These are phyloP conservation scores for Tylopilus cervinicoccineus DNA, from an alignment of 768 basidiomycete species.

Conservation along the genomic window DNA sequence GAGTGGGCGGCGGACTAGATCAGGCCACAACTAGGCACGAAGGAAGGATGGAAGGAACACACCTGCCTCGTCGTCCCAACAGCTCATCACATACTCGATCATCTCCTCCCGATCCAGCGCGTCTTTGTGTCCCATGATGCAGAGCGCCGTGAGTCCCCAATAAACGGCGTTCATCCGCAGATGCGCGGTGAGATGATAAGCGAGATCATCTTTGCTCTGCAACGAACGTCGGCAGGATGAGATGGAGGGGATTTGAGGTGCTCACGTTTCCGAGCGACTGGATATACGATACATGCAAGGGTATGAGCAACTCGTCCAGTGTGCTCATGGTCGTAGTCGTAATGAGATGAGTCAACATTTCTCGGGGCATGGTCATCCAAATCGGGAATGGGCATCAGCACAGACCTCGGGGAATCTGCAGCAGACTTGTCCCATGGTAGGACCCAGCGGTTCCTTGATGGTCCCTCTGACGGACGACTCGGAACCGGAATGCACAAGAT, in stretches of 20 bases:
- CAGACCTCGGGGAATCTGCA: too few species aligned
- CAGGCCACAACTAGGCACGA: not conserved
- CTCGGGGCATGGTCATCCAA: too few species aligned
- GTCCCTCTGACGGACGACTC: too few species aligned
- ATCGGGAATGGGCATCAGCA: too few species aligned
- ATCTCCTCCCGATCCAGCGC: slow-evolving; percentile 81
- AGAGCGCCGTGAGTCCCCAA: slow-evolving; percentile 91
- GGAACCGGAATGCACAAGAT: too few species aligned
- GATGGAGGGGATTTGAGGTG: not conserved
- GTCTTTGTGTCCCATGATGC: slow-evolving; percentile 71
- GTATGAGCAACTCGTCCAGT: slow-evolving; percentile 35
- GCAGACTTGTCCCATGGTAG: too few species aligned
- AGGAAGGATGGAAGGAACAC: slow-evolving; percentile 7
- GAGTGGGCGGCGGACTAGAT: not conserved
- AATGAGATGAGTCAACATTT: too few species aligned
- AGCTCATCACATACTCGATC: slow-evolving; percentile 87
- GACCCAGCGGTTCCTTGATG: too few species aligned
- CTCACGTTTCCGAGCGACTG: slow-evolving; percentile 67
- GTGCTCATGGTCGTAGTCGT: slow-evolving; percentile 12
- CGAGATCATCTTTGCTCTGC: slow-evolving; percentile 80
- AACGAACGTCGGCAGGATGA: too few species aligned
- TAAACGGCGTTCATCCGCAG: slow-evolving; percentile 94
- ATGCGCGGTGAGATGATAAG: slow-evolving; percentile 89
- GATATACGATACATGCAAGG: slow-evolving; percentile 73
- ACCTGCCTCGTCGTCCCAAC: slow-evolving; percentile 92